phyloP scores from a whole-genome alignment of 1,284 basidiomycete genomes.

The Blastosporella zonata region DNA sequence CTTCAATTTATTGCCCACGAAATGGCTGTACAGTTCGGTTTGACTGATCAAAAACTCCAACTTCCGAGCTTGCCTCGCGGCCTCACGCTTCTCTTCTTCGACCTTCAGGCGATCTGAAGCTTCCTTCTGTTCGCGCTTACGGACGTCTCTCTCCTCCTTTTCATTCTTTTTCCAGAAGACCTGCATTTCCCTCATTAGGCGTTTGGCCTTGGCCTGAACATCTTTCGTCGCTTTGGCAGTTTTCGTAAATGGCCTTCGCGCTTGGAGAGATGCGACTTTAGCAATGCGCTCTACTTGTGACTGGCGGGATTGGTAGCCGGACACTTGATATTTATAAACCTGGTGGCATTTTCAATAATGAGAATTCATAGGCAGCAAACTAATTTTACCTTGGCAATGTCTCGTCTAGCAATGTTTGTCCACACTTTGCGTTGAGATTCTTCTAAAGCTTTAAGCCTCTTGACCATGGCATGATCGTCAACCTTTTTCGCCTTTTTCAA shows the following conservation, averaged over 20 bases:
- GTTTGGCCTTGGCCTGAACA: constrained; percentile 82
- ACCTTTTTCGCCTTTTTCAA: constrained; percentile 73
- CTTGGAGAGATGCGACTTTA: constrained; percentile 73
- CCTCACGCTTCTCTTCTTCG: constrained; percentile 96
- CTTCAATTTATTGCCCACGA: constrained; percentile 98
- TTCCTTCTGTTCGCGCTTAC: constrained; percentile 94
- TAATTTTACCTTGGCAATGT: constrained; percentile 70
- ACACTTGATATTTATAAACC: constrained; percentile 79
- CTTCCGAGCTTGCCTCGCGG: constrained; percentile 93
- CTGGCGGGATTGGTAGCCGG: constrained; percentile 61
- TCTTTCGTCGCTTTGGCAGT: constrained; percentile 87
- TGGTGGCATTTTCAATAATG: constrained; percentile 30
- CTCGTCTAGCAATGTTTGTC: constrained; percentile 79
- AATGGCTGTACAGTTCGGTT: constrained; percentile 98
- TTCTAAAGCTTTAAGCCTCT: constrained; percentile 73
- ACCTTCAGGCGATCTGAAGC: constrained; percentile 86
- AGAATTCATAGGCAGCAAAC: background rate
- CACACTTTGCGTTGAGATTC: constrained; percentile 86
- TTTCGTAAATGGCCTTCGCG: constrained; percentile 78
- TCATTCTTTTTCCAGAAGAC: constrained; percentile 99
- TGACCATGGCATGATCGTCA: constrained; percentile 66
- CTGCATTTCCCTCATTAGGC: constrained; percentile 92
- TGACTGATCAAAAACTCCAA: constrained; percentile 99
- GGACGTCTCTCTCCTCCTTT: constrained; percentile 90
- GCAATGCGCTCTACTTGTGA: constrained; percentile 77